These are phyloP conservation scores for Suaeda aralocaspica DNA, from an alignment of 148 eudicot species.

Conservation along the genomic window DNA sequence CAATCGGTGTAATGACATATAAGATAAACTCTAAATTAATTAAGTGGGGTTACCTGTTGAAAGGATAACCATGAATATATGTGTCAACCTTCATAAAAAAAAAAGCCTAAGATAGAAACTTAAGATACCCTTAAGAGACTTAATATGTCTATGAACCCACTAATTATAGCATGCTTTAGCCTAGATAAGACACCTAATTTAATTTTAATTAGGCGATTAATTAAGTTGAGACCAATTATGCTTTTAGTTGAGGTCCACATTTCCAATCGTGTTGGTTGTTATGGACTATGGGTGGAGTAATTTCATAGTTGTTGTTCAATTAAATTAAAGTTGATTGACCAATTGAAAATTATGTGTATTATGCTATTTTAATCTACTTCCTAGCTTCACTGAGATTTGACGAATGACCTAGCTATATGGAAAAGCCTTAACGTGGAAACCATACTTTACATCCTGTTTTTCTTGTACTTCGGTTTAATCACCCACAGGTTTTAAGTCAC, in stretches of 20 bases:
- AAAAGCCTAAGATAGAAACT: neutral
- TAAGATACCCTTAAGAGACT: neutral
- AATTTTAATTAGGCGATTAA: neutral
- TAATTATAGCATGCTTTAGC: constrained; percentile 2
- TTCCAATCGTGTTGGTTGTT: constrained; percentile 26
- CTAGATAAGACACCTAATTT: neutral
- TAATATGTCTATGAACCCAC: neutral
- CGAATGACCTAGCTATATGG: neutral
- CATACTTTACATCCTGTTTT: neutral
- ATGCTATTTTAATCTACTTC: neutral
- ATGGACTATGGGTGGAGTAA: constrained; percentile 13
- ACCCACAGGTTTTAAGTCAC: too few relatives aligned
- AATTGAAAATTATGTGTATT: constrained; percentile 9
- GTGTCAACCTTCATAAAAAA: neutral
- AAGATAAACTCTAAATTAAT: too few relatives aligned
- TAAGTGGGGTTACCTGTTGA: too few relatives aligned
- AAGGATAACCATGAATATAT: neutral
- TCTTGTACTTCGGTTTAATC: neutral
- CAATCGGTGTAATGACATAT: too few relatives aligned
- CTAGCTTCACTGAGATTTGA: neutral
- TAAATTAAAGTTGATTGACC: constrained; percentile 5
- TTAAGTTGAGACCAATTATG: neutral
- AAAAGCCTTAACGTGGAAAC: neutral
- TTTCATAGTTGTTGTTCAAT: neutral
- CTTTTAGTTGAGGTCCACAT: constrained; percentile 17